Evolutionary conservation across 1,139 yeast genomes (phyloP).

Genomic region (Sugiyamaella grinbergsii): DNA sequence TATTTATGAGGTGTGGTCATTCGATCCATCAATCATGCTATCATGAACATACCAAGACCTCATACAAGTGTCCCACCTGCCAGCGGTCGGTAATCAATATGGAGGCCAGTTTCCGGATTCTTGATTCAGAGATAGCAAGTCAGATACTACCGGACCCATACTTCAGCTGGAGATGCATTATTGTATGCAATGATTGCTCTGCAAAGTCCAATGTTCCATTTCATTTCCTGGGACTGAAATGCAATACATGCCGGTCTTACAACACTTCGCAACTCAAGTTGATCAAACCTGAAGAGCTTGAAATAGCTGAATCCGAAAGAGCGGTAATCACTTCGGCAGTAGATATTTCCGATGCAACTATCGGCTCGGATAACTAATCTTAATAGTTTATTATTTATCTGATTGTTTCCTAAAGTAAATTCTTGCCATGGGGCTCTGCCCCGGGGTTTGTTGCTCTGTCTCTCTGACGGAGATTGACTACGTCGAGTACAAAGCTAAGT

Average conservation of each 20-base stretch:
- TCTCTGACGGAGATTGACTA: background rate
- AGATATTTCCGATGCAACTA: constrained; percentile 13
- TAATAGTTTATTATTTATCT: background rate
- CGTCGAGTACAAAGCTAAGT: too few relatives aligned
- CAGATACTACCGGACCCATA: constrained; percentile 83
- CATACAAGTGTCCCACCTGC: constrained; percentile 90
- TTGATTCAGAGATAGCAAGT: constrained; percentile 77
- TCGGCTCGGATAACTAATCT: constrained; percentile 4
- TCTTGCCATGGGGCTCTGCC: constrained; percentile 5
- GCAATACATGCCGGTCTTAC: constrained; percentile 83
- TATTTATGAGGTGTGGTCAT: constrained; percentile 93
- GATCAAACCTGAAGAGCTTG: constrained; percentile 49
- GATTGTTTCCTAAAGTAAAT: background rate
- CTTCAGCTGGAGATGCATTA: constrained; percentile 70
- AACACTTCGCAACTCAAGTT: constrained; percentile 75
- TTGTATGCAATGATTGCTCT: constrained; percentile 86
- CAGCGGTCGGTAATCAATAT: constrained; percentile 81
- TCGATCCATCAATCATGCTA: constrained; percentile 87
- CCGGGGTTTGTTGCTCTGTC: constrained; percentile 1
- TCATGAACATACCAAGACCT: constrained; percentile 73
- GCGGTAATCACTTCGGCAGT: constrained; percentile 13
- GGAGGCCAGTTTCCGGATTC: constrained; percentile 82
- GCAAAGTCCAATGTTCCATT: constrained; percentile 76
- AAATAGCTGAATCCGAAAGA: constrained; percentile 10
- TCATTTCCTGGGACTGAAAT: constrained; percentile 84